Evolutionary conservation across 305 asterid genomes (phyloP).

Genomic region (Fraxinus sp.): DNA sequence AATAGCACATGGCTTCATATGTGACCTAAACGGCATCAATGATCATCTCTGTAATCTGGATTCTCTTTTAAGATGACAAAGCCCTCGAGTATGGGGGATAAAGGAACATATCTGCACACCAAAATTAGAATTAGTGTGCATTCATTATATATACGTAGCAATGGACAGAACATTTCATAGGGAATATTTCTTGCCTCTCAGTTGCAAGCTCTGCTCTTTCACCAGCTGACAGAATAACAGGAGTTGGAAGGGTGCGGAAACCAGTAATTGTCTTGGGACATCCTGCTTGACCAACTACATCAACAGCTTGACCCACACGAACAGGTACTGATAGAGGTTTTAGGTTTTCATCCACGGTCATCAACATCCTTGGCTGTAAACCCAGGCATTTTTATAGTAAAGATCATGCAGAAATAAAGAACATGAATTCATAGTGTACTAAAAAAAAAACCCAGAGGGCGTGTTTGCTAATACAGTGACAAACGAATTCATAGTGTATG

Average conservation of each 20-base stretch:
- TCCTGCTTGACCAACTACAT: constrained; percentile 93
- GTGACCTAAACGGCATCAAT: constrained; percentile 27
- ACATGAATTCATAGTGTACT: neutral
- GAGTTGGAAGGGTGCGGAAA: constrained; percentile 89
- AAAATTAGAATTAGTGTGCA: neutral
- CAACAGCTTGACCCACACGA: constrained; percentile 97
- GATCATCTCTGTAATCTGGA: constrained; percentile 77
- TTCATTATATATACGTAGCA: neutral
- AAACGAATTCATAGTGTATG: neutral
- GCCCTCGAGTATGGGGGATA: constrained; percentile 92
- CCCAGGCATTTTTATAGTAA: neutral
- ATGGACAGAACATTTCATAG: neutral
- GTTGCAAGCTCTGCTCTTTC: constrained; percentile 98
- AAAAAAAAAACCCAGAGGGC: neutral
- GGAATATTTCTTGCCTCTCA: constrained; percentile 52
- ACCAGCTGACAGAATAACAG: constrained; percentile 86
- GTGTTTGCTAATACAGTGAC: neutral
- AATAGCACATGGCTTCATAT: neutral
- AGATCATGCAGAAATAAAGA: neutral
- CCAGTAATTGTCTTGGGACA: constrained; percentile 98
- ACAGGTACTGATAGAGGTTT: constrained; percentile 89
- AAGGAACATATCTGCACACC: constrained; percentile 67
- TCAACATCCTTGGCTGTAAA: constrained; percentile 84
- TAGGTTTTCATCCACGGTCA: constrained; percentile 85
- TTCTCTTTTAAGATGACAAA: constrained; percentile 88